Evolutionary conservation across 2,329 filamentous ascomycete species (phyloP).

Genomic region (Parasarocladium wereldwijsianum): DNA sequence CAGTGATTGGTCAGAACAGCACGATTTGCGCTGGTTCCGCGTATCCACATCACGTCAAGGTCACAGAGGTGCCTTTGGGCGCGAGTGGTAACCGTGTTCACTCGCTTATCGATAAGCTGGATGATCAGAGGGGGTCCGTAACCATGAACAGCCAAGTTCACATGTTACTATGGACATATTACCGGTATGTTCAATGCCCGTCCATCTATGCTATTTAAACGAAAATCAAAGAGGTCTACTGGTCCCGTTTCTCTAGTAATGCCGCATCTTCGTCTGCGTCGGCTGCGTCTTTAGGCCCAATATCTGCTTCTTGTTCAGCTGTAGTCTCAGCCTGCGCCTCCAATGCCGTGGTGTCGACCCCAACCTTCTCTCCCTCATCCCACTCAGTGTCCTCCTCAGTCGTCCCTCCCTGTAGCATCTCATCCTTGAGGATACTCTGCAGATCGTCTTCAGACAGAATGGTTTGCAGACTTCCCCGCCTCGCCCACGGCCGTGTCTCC

Average conservation of each 20-base stretch:
- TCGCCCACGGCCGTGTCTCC: conserved; percentile 32
- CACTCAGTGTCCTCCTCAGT: conserved; percentile 22
- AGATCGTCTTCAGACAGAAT: conserved; percentile 48
- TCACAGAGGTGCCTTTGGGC: background rate
- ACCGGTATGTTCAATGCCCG: no score
- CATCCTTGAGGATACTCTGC: conserved; percentile 27
- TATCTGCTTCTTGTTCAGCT: conserved; percentile 9
- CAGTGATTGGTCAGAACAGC: conserved; percentile 5
- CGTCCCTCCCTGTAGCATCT: conserved; percentile 16
- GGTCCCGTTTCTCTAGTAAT: conserved; percentile 1
- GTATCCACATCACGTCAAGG: conserved; percentile 3
- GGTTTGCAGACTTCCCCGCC: conserved; percentile 40
- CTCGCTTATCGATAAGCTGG: conserved; percentile 4
- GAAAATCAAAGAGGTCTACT: no score
- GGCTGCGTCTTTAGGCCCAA: background rate
- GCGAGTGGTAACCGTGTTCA: conserved; percentile 5
- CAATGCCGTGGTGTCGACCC: conserved; percentile 13
- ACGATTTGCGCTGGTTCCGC: conserved; percentile 1
- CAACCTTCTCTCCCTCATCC: conserved; percentile 15
- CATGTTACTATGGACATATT: no score
- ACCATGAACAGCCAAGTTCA: no score
- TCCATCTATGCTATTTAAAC: no score
- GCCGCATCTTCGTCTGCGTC: conserved; percentile 1
- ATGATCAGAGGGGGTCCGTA: no score
- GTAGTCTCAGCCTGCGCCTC: conserved; percentile 11